phyloP scores from a whole-genome alignment of 2,329 filamentous ascomycete genomes.

The Tolypocladium cylindrosporum region DNA sequence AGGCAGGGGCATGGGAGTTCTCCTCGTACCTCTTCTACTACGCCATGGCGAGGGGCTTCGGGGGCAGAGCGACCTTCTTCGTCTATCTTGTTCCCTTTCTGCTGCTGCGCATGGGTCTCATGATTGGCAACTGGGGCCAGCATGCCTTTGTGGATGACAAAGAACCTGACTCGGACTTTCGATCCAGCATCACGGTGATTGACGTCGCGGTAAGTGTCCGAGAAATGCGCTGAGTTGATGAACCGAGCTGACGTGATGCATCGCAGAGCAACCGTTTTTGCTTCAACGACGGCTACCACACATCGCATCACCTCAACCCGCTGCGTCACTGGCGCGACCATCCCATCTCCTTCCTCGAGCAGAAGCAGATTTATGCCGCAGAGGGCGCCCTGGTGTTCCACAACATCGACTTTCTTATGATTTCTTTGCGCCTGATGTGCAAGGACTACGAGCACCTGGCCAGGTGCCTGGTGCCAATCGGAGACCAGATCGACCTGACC shows the following conservation, averaged over 20 bases:
- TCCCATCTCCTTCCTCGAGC: slow-evolving; percentile 60
- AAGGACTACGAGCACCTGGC: slow-evolving; percentile 66
- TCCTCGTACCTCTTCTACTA: slow-evolving; percentile 43
- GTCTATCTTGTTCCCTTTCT: slow-evolving; percentile 57
- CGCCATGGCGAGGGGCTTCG: slow-evolving; percentile 34
- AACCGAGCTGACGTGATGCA: not conserved
- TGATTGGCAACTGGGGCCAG: slow-evolving; percentile 80
- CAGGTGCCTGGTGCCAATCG: slow-evolving; percentile 62
- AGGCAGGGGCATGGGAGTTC: slow-evolving; percentile 52
- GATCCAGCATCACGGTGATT: slow-evolving; percentile 69
- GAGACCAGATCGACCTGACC: slow-evolving; percentile 57
- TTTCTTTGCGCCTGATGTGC: slow-evolving; percentile 56
- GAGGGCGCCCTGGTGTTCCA: slow-evolving; percentile 68
- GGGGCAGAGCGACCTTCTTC: slow-evolving; percentile 49
- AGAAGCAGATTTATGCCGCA: slow-evolving; percentile 54
- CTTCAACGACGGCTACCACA: slow-evolving; percentile 78
- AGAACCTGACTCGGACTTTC: slow-evolving; percentile 67
- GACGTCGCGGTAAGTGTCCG: slow-evolving; percentile 57
- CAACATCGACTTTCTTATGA: slow-evolving; percentile 72
- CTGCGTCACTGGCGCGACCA: slow-evolving; percentile 75
- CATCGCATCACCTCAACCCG: slow-evolving; percentile 70
- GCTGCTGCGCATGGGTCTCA: slow-evolving; percentile 59
- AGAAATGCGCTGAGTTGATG: too few relatives aligned
- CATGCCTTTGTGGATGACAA: slow-evolving; percentile 70
- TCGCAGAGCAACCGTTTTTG: slow-evolving; percentile 67